These are phyloP conservation scores for Cordyceps cateniannulata DNA, from an alignment of 2,329 filamentous ascomycete species.

Conservation along the genomic window DNA sequence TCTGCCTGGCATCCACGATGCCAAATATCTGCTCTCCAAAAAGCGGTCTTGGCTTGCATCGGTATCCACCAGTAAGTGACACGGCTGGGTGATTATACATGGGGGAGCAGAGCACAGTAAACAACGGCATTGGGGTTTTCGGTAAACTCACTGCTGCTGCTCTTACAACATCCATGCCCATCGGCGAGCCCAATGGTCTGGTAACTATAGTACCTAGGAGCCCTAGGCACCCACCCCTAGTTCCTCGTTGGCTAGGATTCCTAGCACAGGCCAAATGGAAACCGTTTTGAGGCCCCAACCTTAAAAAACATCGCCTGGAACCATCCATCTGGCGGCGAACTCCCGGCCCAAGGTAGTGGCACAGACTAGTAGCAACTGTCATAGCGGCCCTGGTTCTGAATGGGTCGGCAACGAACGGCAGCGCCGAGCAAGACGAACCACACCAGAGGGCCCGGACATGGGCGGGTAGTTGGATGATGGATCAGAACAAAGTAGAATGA, in stretches of 20 bases:
- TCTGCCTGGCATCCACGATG: slow-evolving; percentile 6
- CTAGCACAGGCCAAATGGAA: neutral
- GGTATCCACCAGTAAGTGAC: slow-evolving; percentile 3
- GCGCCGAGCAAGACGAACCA: slow-evolving; percentile 11
- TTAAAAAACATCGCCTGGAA: slow-evolving; percentile 1
- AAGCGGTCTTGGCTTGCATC: slow-evolving; percentile 10
- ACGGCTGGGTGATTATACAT: neutral
- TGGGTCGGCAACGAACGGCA: slow-evolving; percentile 11
- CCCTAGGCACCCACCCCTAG: neutral
- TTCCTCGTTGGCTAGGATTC: neutral
- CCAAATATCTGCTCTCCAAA: slow-evolving; percentile 7
- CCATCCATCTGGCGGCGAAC: neutral
- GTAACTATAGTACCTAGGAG: neutral
- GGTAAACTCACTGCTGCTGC: neutral
- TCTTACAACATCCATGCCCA: neutral
- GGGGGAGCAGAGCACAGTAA: neutral
- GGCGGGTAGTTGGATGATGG: neutral
- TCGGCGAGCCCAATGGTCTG: neutral
- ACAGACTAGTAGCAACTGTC: neutral
- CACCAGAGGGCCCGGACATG: neutral
- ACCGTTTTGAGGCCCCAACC: slow-evolving; percentile 9
- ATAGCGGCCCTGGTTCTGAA: slow-evolving; percentile 2
- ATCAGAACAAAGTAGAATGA: neutral
- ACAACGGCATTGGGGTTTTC: neutral
- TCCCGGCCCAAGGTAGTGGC: neutral